A percentile compares a stretch with the other conserved stretches of the same genome.
phyloP scores from a whole-genome alignment of 768 basidiomycete genomes.

The Brasilioporus rufonigricans region DNA sequence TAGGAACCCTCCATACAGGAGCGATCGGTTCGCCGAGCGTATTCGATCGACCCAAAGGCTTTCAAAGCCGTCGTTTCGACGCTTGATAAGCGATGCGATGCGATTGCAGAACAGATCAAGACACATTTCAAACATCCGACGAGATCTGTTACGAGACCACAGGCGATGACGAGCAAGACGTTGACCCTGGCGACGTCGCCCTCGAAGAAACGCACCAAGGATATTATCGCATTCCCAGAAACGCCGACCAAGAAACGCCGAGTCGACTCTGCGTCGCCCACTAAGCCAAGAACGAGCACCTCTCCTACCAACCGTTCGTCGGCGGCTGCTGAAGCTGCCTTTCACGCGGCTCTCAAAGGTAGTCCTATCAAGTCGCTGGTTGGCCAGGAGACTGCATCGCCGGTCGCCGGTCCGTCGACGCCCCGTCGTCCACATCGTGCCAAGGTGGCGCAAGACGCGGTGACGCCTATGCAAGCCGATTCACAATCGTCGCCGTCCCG shows the following conservation, averaged over 20 bases:
- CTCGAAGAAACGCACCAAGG: no score
- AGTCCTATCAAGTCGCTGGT: slow-evolving; percentile 3
- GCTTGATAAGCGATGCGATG: no score
- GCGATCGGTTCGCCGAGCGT: slow-evolving; percentile 16
- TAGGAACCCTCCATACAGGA: slow-evolving; percentile 27
- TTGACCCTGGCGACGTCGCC: no score
- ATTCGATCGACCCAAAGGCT: slow-evolving; percentile 12
- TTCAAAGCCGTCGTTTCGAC: no score
- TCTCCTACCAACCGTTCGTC: slow-evolving; percentile 9
- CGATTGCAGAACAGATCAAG: no score
- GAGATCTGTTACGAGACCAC: no score
- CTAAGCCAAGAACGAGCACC: slow-evolving; percentile 12
- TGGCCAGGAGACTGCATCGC: background rate
- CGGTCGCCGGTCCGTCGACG: no score
- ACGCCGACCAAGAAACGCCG: slow-evolving; percentile 45
- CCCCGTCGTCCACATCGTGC: no score
- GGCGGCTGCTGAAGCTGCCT: slow-evolving; percentile 11
- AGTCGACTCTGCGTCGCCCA: slow-evolving; percentile 16
- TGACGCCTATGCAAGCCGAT: slow-evolving; percentile 14
- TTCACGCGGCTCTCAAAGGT: slow-evolving; percentile 17
- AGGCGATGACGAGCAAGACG: no score
- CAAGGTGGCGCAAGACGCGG: background rate
- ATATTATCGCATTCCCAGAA: slow-evolving; percentile 33
- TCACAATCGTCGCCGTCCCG: slow-evolving; percentile 17
- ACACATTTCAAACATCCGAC: no score